Evolutionary conservation across 2,329 filamentous ascomycete genomes (phyloP).

Genomic region (Dactylellina drechsleri): DNA sequence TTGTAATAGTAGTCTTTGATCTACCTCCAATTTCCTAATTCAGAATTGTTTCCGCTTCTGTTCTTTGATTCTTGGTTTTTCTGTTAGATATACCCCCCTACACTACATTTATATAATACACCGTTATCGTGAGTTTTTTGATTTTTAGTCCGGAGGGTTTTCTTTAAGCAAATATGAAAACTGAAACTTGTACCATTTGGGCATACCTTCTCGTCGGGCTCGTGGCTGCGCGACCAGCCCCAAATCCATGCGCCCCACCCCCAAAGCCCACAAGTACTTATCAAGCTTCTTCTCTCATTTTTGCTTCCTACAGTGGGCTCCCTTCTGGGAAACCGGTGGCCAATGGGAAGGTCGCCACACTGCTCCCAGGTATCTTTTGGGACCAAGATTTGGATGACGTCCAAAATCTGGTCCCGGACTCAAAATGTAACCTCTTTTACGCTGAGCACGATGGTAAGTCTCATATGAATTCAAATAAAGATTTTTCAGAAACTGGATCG

Average conservation of each 20-base stretch:
- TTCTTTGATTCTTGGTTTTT: not conserved
- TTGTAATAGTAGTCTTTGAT: constrained; percentile 16
- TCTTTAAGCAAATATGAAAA: constrained; percentile 16
- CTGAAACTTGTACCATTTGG: not conserved
- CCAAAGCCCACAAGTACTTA: constrained; percentile 13
- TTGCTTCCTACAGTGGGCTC: constrained; percentile 36
- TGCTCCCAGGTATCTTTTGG: constrained; percentile 47
- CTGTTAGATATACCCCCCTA: not conserved
- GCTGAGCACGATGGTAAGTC: constrained; percentile 46
- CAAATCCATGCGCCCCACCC: constrained; percentile 8
- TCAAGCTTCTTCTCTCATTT: constrained; percentile 29
- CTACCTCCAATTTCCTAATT: constrained; percentile 17
- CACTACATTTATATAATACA: constrained; percentile 13
- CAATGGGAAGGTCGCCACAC: constrained; percentile 18
- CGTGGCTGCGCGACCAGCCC: constrained; percentile 25
- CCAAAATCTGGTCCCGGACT: constrained; percentile 34
- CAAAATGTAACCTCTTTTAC: constrained; percentile 49
- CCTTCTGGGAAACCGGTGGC: constrained; percentile 19
- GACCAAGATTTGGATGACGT: constrained; percentile 45
- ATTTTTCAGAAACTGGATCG: not conserved
- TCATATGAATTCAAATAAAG: too few relatives aligned
- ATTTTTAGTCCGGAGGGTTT: not conserved
- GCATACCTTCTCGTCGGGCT: constrained; percentile 5
- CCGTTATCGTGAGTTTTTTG: not conserved
- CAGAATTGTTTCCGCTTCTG: not conserved